Evolutionary conservation across 2,329 filamentous ascomycete genomes (phyloP).

Genomic region (Arachnomyces sp.): DNA sequence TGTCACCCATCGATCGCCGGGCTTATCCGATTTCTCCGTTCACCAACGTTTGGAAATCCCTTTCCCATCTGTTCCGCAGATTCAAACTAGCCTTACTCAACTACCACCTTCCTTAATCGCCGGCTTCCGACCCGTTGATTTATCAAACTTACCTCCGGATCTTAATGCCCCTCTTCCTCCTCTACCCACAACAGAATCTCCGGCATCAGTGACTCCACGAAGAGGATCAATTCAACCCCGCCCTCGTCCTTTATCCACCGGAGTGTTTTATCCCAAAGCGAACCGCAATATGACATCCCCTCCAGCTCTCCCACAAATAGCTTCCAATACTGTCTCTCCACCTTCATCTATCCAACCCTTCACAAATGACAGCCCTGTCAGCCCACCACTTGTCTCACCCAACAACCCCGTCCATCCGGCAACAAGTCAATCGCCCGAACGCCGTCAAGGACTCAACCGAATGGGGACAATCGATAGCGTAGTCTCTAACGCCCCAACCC

Average conservation of each 20-base stretch:
- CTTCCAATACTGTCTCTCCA: neutral
- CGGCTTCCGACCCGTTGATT: neutral
- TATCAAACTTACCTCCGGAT: neutral
- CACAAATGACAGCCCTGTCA: no score
- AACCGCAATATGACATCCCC: no score
- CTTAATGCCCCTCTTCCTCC: conserved; percentile 2
- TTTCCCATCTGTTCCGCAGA: neutral
- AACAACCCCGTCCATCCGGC: no score
- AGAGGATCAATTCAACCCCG: neutral
- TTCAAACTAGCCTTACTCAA: neutral
- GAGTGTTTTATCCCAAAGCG: no score
- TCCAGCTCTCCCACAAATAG: conserved; percentile 5
- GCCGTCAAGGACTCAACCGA: neutral
- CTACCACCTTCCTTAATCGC: neutral
- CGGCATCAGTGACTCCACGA: conserved; percentile 6
- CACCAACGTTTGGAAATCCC: neutral
- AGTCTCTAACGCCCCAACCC: conserved; percentile 9
- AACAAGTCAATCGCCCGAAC: no score
- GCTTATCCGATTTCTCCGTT: neutral
- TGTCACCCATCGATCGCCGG: neutral
- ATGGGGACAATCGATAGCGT: conserved; percentile 1
- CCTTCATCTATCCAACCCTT: no score
- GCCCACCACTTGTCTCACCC: no score
- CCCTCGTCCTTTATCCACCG: no score
- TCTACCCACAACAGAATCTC: neutral